These are phyloP conservation scores for Aspergillus texensis DNA, from an alignment of 2,329 filamentous ascomycete species.

Conservation along the genomic window DNA sequence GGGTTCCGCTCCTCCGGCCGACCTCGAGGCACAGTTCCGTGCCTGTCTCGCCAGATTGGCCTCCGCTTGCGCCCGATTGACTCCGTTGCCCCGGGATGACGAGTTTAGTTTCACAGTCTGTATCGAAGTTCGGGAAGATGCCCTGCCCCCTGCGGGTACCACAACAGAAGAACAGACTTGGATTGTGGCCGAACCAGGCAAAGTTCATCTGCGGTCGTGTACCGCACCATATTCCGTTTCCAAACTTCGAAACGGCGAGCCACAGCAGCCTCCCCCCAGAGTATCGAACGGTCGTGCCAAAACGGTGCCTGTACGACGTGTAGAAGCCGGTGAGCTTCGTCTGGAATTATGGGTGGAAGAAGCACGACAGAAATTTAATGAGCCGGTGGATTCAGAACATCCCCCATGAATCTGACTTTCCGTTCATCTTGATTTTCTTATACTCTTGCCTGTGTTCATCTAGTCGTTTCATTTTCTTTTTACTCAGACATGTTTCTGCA, in stretches of 20 bases:
- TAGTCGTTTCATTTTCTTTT: constrained; percentile 19
- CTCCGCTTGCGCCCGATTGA: constrained; percentile 46
- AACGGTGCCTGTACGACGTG: constrained; percentile 63
- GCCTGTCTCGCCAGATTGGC: constrained; percentile 49
- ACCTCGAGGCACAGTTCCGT: constrained; percentile 54
- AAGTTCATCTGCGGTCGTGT: constrained; percentile 42
- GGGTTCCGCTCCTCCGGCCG: constrained; percentile 37
- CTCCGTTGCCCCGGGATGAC: constrained; percentile 47
- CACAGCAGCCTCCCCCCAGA: constrained; percentile 36
- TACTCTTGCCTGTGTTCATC: constrained; percentile 14
- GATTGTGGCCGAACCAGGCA: constrained; percentile 60
- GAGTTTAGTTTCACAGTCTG: constrained; percentile 54
- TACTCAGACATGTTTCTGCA: constrained; percentile 13
- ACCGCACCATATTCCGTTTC: constrained; percentile 45
- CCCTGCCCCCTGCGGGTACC: constrained; percentile 49
- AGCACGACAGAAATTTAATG: constrained; percentile 56
- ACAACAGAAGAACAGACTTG: constrained; percentile 58
- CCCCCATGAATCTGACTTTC: constrained; percentile 32
- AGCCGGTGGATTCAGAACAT: constrained; percentile 43
- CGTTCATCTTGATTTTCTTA: constrained; percentile 7
- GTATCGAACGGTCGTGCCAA: constrained; percentile 53
- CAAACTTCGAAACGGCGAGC: constrained; percentile 39
- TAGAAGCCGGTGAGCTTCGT: constrained; percentile 66
- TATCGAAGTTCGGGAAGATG: constrained; percentile 51
- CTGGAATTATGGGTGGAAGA: constrained; percentile 74